Evolutionary conservation across 371 early-diverging fungal genomes (phyloP).

Genomic region (Dichotomocladium elegans): DNA sequence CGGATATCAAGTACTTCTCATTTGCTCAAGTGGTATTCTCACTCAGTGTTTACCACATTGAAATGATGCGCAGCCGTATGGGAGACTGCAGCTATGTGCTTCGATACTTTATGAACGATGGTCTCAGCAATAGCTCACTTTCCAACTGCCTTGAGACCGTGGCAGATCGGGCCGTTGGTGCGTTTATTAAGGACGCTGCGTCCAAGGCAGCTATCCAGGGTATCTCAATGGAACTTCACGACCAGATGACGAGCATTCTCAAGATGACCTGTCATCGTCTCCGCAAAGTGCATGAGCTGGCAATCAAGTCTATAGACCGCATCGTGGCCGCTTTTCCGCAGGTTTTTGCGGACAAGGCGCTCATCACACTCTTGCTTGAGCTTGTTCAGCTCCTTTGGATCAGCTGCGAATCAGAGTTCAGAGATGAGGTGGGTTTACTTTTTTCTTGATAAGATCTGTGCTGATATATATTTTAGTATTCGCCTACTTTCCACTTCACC

Average conservation of each 20-base stretch:
- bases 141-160: slow-evolving; percentile 73
- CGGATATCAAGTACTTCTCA: slow-evolving; percentile 63
- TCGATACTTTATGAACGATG: slow-evolving; percentile 83
- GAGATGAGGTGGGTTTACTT: slow-evolving; percentile 57
- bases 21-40: slow-evolving; percentile 80
- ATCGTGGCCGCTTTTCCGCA: slow-evolving; percentile 65
- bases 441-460: not conserved
- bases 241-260: slow-evolving; percentile 61
- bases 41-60: slow-evolving; percentile 81
- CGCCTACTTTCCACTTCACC: slow-evolving; percentile 69
- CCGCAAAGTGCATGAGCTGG: slow-evolving; percentile 59
- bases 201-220: slow-evolving; percentile 46
- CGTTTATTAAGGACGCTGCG: slow-evolving; percentile 55
- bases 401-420: slow-evolving; percentile 77
- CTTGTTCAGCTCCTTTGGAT: slow-evolving; percentile 77
- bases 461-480: slow-evolving; percentile 41
- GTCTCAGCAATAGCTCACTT: slow-evolving; percentile 68
- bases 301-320: slow-evolving; percentile 52
- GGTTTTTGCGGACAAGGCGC: slow-evolving; percentile 64
- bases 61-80: slow-evolving; percentile 70
- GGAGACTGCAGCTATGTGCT: slow-evolving; percentile 71
- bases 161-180: slow-evolving; percentile 54
- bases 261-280: slow-evolving; percentile 67
- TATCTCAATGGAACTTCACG: slow-evolving; percentile 39
- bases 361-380: slow-evolving; percentile 65